These are phyloP conservation scores for Ophiostoma himal-ulmi DNA, from an alignment of 2,329 filamentous ascomycete genomes.

Conservation along the genomic window DNA sequence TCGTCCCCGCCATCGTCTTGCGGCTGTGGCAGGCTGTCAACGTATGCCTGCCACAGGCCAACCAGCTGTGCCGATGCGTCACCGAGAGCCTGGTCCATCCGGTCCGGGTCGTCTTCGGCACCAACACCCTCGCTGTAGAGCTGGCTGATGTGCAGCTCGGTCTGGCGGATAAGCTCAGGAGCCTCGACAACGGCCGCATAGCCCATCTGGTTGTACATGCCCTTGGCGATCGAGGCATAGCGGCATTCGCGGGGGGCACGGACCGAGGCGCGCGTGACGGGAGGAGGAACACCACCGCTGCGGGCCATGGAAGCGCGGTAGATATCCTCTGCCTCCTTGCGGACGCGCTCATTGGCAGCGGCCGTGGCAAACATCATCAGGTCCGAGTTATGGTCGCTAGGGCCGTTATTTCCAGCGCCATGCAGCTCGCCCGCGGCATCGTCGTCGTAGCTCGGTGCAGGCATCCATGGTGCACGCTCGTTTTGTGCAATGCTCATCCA, in stretches of 20 bases:
- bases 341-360: conserved; percentile 45
- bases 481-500: conserved; percentile 25
- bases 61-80: conserved; percentile 48
- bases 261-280: conserved; percentile 2
- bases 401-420: conserved; percentile 35
- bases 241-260: conserved; percentile 49
- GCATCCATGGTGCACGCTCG: conserved; percentile 24
- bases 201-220: conserved; percentile 55
- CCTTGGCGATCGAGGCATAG: conserved; percentile 66
- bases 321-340: conserved; percentile 51
- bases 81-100: conserved; percentile 52
- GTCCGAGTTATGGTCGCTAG: conserved; percentile 33
- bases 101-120: conserved; percentile 49
- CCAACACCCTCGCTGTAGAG: conserved; percentile 60
- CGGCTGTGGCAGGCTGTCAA: conserved; percentile 37
- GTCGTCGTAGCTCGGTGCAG: conserved; percentile 11
- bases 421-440: conserved; percentile 15
- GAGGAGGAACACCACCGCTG: conserved; percentile 30
- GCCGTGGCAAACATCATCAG: conserved; percentile 52
- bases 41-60: conserved; percentile 51
- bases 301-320: conserved; percentile 48
- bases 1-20: conserved; percentile 28
- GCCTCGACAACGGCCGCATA: conserved; percentile 61
- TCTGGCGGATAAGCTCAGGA: conserved; percentile 65
- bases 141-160: conserved; percentile 62